Evolutionary conservation across 2,329 filamentous ascomycete species (phyloP), one percentile per base, ranked within the genome.

Genomic region (Elsinoe arachidis): DNA sequence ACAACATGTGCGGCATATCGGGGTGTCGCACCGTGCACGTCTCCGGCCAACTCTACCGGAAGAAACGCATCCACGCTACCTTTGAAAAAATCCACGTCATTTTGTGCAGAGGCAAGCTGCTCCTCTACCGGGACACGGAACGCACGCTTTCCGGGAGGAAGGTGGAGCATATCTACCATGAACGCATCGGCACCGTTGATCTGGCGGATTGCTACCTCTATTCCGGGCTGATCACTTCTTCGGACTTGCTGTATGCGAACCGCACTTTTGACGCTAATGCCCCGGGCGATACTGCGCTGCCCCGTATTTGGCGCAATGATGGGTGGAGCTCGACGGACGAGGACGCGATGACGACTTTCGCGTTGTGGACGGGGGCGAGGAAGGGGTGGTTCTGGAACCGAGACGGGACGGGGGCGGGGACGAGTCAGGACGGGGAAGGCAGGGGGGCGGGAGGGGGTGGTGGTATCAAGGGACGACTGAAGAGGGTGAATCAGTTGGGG

Each of bases 1-100:
- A 85, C 72, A 83, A 87, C 66, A 78, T 86, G 72, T 87, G 84
- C 67, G 78, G 80, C n/a, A 78, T 86, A 19, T 77, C 80, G 10
- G 77, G 75, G 37, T 87, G 84, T 66, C 80, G 84, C 41, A 74
- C 80, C 15, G 80, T 87, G 56, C 73, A 76, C 75, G 79, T 85
- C 68, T 81, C 81, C 34, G 84, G 84, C 2, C 70, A 76, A 15
- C 73, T 87, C 1, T 86, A 83, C 68, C 78, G 81, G 54, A 87
- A 86, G 64, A 81, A 82, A 1, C 78, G 81, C 14, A 77, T 81
- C 26, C 83, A 83, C 61, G 74, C 78, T 3, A 81, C 81, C 0
- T 87, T 87, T 65, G 76, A 78, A 1, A 75, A 79, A 33, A 83
- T 79, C 65, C 76, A 79, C 55, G 82, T 85, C 44, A 74, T 87